phyloP scores from a whole-genome alignment of 176 grass and related monocot species.

The Carex myosuroides region DNA sequence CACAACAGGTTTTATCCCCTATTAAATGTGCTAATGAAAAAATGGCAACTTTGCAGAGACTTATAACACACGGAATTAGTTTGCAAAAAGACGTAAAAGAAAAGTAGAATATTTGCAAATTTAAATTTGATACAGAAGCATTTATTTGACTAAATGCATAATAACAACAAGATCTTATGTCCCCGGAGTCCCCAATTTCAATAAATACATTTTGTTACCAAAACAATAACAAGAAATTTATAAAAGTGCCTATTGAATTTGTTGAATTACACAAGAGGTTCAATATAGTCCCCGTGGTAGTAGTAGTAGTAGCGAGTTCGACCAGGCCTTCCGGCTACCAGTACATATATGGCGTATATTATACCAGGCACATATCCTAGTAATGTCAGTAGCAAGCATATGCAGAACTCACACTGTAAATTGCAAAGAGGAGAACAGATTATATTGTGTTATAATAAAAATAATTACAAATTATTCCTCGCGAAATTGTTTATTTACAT shows the following conservation, averaged over 20 bases:
- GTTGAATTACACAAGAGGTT: slow-evolving; percentile 17
- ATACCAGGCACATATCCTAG: slow-evolving; percentile 23
- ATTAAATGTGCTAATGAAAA: neutral
- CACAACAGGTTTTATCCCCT: neutral
- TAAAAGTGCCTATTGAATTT: neutral
- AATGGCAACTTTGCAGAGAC: neutral
- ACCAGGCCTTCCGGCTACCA: slow-evolving; percentile 1
- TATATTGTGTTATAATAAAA: neutral
- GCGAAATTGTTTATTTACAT: neutral
- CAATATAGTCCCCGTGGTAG: neutral
- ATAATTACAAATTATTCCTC: neutral
- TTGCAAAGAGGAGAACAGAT: neutral
- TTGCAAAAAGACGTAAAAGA: neutral
- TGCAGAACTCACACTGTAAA: slow-evolving; percentile 21
- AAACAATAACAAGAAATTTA: neutral
- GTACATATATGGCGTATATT: slow-evolving; percentile 22
- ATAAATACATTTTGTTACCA: neutral
- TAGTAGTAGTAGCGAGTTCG: neutral
- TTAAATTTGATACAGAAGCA: neutral
- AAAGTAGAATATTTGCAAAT: neutral
- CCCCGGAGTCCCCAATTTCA: neutral
- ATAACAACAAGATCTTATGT: neutral
- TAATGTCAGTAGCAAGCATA: slow-evolving; percentile 25
- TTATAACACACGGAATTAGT: neutral
- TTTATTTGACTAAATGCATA: neutral